Evolutionary conservation across 2,329 filamentous ascomycete species (phyloP).

Genomic region (Fusarium sp.): DNA sequence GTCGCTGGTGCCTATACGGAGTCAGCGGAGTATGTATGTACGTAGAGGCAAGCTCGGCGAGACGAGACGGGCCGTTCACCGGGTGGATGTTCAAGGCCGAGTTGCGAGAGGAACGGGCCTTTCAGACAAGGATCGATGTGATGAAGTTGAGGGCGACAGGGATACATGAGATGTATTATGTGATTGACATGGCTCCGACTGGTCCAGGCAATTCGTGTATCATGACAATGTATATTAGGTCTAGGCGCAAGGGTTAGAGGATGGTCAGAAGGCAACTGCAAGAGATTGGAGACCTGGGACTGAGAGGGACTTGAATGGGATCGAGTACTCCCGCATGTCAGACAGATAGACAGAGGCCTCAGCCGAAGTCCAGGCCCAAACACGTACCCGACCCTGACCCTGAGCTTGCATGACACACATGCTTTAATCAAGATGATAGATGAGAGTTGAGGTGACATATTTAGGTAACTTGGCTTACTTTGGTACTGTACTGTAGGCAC

Average conservation of each 20-base stretch:
- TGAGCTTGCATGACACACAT: slow-evolving; percentile 7
- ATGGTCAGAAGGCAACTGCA: not conserved
- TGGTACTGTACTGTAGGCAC: not conserved
- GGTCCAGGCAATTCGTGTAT: slow-evolving; percentile 13
- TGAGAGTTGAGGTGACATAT: not conserved
- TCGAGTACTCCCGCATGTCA: not conserved
- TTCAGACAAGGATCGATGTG: slow-evolving; percentile 1
- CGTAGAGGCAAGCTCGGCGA: not conserved
- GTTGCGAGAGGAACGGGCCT: slow-evolving; percentile 14
- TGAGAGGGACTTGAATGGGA: not conserved
- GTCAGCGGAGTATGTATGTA: not conserved
- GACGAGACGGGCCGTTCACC: slow-evolving; percentile 21
- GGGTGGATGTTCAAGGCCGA: slow-evolving; percentile 14
- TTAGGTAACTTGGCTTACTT: not conserved
- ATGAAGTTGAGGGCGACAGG: slow-evolving; percentile 9
- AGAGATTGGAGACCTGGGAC: not conserved
- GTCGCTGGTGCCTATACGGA: not conserved
- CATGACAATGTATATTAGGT: slow-evolving; percentile 1
- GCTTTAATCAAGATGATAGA: not conserved
- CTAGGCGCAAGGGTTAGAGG: not conserved
- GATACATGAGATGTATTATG: slow-evolving; percentile 8
- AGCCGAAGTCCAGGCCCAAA: not conserved
- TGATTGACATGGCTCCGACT: slow-evolving; percentile 13
- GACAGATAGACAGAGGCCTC: not conserved
- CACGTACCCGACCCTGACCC: not conserved